Evolutionary conservation across 306 rosid species (phyloP).

Genomic region (Crotalaria pallida): DNA sequence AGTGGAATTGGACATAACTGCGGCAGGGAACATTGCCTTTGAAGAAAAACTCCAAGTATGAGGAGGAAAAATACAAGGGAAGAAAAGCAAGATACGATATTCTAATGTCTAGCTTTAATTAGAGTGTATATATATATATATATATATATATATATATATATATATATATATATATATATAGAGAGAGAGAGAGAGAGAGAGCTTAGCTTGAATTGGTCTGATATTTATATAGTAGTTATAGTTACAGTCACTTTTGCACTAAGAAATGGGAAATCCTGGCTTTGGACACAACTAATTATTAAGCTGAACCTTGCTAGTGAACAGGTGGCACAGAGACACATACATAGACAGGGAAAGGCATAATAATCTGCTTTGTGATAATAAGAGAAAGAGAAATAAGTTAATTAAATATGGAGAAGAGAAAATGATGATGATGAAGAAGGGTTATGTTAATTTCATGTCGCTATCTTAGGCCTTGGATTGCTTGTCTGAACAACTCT

Average conservation of each 20-base stretch:
- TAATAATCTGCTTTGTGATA: constrained; percentile 34
- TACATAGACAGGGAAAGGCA: constrained; percentile 41
- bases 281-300: constrained; percentile 32
- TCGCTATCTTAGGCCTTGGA: constrained; percentile 61
- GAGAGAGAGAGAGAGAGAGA: too few relatives aligned
- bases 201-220: too few relatives aligned
- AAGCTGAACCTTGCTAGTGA: constrained; percentile 30
- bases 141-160: too few relatives aligned
- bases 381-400: background rate
- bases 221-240: too few relatives aligned
- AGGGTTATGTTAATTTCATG: constrained; percentile 47
- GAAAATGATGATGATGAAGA: constrained; percentile 37
- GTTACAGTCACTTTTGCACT: constrained; percentile 30
- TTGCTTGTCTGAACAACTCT: constrained; percentile 56
- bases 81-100: constrained; percentile 32
- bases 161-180: too few relatives aligned
- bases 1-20: constrained; percentile 69
- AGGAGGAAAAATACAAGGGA: constrained; percentile 13
- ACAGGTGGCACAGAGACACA: constrained; percentile 30
- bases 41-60: constrained; percentile 50
- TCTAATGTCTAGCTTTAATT: background rate
- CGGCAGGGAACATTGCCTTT: constrained; percentile 59
- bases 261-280: constrained; percentile 11
- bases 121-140: too few relatives aligned
- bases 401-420: constrained; percentile 38